A percentile compares a stretch with the other conserved stretches of the same genome.
These are phyloP conservation scores for Allium sativum DNA, from an alignment of 106 monocot genomes.

Conservation along the genomic window DNA sequence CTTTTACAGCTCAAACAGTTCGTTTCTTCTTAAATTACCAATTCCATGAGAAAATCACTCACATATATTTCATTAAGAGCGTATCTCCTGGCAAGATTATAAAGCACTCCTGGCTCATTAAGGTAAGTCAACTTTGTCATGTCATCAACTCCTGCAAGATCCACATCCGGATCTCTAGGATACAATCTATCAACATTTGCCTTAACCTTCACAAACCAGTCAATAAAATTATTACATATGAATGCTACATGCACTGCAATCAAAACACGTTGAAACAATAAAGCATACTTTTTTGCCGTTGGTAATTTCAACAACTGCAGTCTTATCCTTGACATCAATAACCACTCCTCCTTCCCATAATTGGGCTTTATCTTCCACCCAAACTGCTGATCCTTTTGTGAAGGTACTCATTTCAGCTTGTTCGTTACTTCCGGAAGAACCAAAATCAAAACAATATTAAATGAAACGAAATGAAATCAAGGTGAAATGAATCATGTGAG, in stretches of 20 bases:
- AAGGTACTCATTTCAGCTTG: slow-evolving; percentile 12
- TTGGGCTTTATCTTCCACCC: slow-evolving; percentile 36
- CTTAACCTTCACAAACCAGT: slow-evolving; percentile 23
- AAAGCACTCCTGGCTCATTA: slow-evolving; percentile 81
- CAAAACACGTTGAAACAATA: background rate
- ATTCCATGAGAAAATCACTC: slow-evolving; percentile 12
- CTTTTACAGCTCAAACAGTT: too few species aligned
- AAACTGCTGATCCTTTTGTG: slow-evolving; percentile 30
- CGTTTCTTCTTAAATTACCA: background rate
- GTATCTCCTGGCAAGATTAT: slow-evolving; percentile 68
- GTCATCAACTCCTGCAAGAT: slow-evolving; percentile 82
- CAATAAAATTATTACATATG: too few species aligned
- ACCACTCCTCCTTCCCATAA: slow-evolving; percentile 39
- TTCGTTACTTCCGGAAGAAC: background rate
- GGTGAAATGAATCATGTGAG: background rate
- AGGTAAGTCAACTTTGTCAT: slow-evolving; percentile 87
- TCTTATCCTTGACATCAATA: slow-evolving; percentile 13
- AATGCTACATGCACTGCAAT: too few species aligned
- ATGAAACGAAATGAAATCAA: background rate
- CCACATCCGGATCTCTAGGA: slow-evolving; percentile 65
- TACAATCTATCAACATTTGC: slow-evolving; percentile 31
- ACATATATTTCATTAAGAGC: slow-evolving; percentile 83
- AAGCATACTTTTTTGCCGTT: slow-evolving; percentile 19
- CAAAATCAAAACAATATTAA: slow-evolving; percentile 1
- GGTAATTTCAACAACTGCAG: slow-evolving; percentile 11